phyloP scores from a whole-genome alignment of 495 filamentous ascomycete genomes.

The Penicillium paxilli region DNA sequence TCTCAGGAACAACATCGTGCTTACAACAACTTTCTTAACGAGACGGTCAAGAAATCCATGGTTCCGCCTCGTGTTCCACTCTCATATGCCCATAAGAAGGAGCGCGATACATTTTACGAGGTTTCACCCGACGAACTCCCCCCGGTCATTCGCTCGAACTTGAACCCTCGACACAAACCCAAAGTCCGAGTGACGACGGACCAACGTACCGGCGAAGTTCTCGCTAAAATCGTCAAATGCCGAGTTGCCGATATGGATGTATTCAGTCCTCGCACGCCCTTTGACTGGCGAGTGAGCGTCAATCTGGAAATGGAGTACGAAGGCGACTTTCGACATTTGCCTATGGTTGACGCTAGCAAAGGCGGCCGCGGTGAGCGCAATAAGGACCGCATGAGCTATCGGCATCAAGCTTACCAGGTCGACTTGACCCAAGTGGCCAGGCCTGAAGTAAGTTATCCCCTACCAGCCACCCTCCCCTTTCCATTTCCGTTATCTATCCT shows the following conservation, averaged over 20 bases:
- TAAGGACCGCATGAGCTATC: constrained; percentile 89
- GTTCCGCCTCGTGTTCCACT: constrained; percentile 62
- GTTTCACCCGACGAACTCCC: constrained; percentile 62
- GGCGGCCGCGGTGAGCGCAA: constrained; percentile 58
- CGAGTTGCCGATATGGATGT: constrained; percentile 82
- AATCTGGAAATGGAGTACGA: constrained; percentile 87
- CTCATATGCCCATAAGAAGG: constrained; percentile 75
- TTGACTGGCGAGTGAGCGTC: constrained; percentile 87
- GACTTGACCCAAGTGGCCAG: constrained; percentile 85
- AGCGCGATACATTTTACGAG: constrained; percentile 80
- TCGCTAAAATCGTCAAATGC: constrained; percentile 87
- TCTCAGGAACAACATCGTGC: constrained; percentile 69
- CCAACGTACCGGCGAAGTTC: constrained; percentile 65
- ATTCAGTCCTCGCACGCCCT: constrained; percentile 64
- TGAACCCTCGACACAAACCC: constrained; percentile 58
- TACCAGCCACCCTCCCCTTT: not conserved
- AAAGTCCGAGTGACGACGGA: constrained; percentile 79
- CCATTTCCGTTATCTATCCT: not conserved
- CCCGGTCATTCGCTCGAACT: constrained; percentile 51
- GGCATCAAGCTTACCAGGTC: constrained; percentile 78
- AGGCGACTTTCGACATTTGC: constrained; percentile 60
- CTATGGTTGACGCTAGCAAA: constrained; percentile 31
- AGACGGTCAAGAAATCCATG: constrained; percentile 52
- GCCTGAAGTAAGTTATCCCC: constrained; percentile 51
- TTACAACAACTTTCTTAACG: constrained; percentile 81